These are phyloP conservation scores for Rhipidocladum racemiflorum DNA, from an alignment of 176 grass and related monocot genomes.

Conservation along the genomic window DNA sequence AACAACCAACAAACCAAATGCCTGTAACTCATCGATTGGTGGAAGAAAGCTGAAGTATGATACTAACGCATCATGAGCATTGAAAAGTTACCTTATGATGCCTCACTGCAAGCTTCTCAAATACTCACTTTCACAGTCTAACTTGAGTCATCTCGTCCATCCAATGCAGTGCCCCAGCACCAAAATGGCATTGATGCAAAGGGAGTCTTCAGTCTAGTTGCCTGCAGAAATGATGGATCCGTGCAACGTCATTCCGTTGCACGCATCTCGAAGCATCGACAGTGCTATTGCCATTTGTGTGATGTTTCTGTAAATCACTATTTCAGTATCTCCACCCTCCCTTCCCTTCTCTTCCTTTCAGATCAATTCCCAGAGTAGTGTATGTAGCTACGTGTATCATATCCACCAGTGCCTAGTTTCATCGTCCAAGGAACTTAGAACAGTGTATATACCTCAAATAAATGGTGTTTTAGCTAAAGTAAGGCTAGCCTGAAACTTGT, in stretches of 20 bases:
- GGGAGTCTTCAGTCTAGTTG: background rate
- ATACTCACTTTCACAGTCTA: background rate
- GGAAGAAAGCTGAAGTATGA: slow-evolving; percentile 72
- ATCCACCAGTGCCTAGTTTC: slow-evolving; percentile 3
- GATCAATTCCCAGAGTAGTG: slow-evolving; percentile 12
- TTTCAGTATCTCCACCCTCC: background rate
- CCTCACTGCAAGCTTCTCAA: background rate
- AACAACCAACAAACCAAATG: slow-evolving; percentile 39
- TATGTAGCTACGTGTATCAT: slow-evolving; percentile 29
- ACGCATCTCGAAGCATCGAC: background rate
- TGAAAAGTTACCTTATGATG: slow-evolving; percentile 12
- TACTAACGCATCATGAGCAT: slow-evolving; percentile 19
- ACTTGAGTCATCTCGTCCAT: background rate
- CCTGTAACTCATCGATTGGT: slow-evolving; percentile 28
- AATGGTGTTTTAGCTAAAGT: background rate
- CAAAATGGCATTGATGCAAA: slow-evolving; percentile 45
- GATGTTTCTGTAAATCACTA: slow-evolving; percentile 2
- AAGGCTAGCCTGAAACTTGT: background rate
- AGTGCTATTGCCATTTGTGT: background rate
- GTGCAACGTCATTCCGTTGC: too few relatives aligned
- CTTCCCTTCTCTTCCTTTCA: background rate
- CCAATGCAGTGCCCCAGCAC: slow-evolving; percentile 31
- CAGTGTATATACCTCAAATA: slow-evolving; percentile 51
- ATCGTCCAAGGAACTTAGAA: slow-evolving; percentile 35
- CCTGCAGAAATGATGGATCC: slow-evolving; percentile 2